Evolutionary conservation across 2,329 filamentous ascomycete genomes (phyloP).

Genomic region (Pseudonectria buxi): DNA sequence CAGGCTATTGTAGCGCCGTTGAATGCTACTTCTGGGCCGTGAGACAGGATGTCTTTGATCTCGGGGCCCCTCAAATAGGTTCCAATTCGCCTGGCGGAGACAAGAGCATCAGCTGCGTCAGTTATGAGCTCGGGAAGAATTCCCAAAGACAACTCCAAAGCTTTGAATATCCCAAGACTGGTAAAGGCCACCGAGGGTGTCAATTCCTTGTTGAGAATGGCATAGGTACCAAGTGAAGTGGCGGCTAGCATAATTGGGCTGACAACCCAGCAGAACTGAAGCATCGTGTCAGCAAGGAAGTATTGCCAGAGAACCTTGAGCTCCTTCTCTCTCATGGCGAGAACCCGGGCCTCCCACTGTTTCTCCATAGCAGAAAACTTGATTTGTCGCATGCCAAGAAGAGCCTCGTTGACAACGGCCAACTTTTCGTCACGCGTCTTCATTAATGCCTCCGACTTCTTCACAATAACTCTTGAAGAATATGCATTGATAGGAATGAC

Average conservation of each 20-base stretch:
- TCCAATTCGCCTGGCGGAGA: constrained; percentile 67
- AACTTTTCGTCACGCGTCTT: constrained; percentile 69
- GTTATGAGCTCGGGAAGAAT: constrained; percentile 68
- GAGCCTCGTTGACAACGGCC: constrained; percentile 66
- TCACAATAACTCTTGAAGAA: constrained; percentile 57
- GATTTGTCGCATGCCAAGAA: constrained; percentile 76
- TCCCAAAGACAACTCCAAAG: constrained; percentile 65
- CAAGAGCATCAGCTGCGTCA: constrained; percentile 61
- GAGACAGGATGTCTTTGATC: constrained; percentile 45
- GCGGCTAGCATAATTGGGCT: constrained; percentile 69
- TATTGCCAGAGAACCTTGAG: constrained; percentile 59
- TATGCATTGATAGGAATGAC: constrained; percentile 64
- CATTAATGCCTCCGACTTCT: constrained; percentile 64
- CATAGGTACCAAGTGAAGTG: constrained; percentile 63
- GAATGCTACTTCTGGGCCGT: constrained; percentile 56
- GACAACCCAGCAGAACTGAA: constrained; percentile 64
- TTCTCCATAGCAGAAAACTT: constrained; percentile 73
- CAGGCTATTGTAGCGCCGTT: constrained; percentile 64
- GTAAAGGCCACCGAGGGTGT: constrained; percentile 73
- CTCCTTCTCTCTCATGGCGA: constrained; percentile 56
- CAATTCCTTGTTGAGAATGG: constrained; percentile 54
- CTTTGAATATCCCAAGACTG: constrained; percentile 65
- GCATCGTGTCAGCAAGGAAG: constrained; percentile 55
- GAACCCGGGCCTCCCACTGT: constrained; percentile 67
- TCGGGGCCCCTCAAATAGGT: constrained; percentile 64